A percentile compares a stretch with the other conserved stretches of the same genome.
Conservation (phyloP, 2,329 filamentous ascomycete genomes). For the Grosmannia serpens region DNA sequence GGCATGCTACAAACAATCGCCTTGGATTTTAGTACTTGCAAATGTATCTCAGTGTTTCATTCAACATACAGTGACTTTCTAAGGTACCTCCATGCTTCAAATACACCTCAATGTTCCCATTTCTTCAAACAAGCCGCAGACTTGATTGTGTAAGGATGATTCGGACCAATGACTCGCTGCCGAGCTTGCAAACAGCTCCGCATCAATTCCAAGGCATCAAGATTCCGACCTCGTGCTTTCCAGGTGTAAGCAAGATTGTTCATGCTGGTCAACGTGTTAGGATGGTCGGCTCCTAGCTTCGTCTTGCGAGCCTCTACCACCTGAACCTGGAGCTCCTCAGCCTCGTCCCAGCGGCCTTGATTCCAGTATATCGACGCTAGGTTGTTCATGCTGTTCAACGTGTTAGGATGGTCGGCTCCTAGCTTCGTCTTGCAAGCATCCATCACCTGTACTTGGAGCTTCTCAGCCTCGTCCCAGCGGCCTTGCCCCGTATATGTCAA, state of each 20-base stretch:
- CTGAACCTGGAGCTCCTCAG: neutral
- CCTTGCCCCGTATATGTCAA: too few relatives aligned
- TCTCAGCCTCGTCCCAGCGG: neutral
- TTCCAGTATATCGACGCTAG: neutral
- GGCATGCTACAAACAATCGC: too few relatives aligned
- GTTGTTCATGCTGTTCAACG: neutral
- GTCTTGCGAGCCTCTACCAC: neutral
- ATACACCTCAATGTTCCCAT: neutral
- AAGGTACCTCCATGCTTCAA: too few relatives aligned
- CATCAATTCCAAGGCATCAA: neutral
- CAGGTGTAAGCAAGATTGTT: neutral
- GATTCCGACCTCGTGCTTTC: neutral
- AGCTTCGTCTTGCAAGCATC: neutral
- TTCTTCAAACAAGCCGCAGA: neutral
- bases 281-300: constrained; percentile 1
- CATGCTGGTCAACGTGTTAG: neutral
- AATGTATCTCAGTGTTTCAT: too few relatives aligned
- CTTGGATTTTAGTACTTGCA: too few relatives aligned
- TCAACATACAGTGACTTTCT: too few relatives aligned
- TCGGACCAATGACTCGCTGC: neutral
- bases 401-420: neutral
- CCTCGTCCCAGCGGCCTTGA: neutral
- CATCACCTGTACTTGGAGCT: neutral
- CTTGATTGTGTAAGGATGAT: neutral
- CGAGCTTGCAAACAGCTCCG: neutral